Conservation (phyloP, 2,329 filamentous ascomycete species). For the Allantophomopsis cytisporea region DNA sequence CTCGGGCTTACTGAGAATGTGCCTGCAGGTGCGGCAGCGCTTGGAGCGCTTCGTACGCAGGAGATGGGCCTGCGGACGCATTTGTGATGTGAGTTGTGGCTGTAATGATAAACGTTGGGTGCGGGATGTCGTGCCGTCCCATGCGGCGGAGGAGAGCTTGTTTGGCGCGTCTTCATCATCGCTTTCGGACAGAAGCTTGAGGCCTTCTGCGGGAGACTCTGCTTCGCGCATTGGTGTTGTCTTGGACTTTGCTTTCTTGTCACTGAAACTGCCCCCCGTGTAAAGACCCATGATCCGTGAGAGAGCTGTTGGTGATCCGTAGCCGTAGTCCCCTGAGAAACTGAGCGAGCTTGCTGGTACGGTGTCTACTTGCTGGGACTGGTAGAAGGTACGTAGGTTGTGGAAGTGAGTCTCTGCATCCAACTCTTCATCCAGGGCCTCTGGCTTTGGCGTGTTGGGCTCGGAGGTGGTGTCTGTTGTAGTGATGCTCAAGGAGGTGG, state of each 20-base stretch:
- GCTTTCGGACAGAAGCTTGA: slow-evolving; percentile 51
- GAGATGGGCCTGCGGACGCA: slow-evolving; percentile 70
- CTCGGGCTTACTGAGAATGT: slow-evolving; percentile 92
- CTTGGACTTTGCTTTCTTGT: slow-evolving; percentile 53
- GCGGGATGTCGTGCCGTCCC: slow-evolving; percentile 45
- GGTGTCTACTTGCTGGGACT: slow-evolving; percentile 56
- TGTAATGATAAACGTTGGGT: slow-evolving; percentile 33
- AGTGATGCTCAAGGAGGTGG: slow-evolving; percentile 12
- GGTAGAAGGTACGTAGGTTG: slow-evolving; percentile 69
- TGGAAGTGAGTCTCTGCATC: slow-evolving; percentile 60
- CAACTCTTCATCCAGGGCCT: slow-evolving; percentile 22
- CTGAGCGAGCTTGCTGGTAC: slow-evolving; percentile 39
- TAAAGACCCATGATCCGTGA: slow-evolving; percentile 89
- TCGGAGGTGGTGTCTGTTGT: slow-evolving; percentile 7
- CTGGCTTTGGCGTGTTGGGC: slow-evolving; percentile 2
- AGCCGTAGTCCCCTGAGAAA: slow-evolving; percentile 38
- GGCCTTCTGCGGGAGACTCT: slow-evolving; percentile 53
- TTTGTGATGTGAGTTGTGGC: slow-evolving; percentile 49
- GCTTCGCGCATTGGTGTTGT: slow-evolving; percentile 73
- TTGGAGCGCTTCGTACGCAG: slow-evolving; percentile 89
- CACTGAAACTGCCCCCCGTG: slow-evolving; percentile 46
- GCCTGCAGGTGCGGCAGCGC: slow-evolving; percentile 81
- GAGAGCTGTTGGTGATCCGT: slow-evolving; percentile 66
- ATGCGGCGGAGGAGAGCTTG: slow-evolving; percentile 43
- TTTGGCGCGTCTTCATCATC: slow-evolving; percentile 32